Conservation (phyloP, 106 monocot genomes). For the Apostasia shenzhenica region DNA sequence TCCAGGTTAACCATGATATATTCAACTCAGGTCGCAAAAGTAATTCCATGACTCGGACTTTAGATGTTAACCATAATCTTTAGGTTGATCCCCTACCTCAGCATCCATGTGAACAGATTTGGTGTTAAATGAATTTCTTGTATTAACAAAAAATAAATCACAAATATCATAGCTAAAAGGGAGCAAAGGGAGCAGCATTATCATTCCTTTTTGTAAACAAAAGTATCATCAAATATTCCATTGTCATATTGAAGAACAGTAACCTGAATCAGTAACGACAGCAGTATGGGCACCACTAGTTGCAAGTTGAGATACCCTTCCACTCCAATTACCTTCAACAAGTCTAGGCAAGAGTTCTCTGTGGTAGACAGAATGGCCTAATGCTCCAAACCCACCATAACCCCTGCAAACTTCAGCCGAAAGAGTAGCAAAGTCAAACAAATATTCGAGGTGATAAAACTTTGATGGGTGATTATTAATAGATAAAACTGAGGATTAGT, state of each 20-base stretch:
- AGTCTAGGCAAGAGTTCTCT: slow-evolving; percentile 76
- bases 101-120: too few relatives aligned
- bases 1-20: too few relatives aligned
- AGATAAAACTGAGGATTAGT: too few relatives aligned
- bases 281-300: slow-evolving; percentile 96
- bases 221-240: not conserved
- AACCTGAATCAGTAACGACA: slow-evolving; percentile 78
- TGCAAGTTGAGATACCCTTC: slow-evolving; percentile 68
- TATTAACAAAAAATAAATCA: too few relatives aligned
- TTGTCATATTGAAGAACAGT: slow-evolving; percentile 1
- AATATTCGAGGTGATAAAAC: slow-evolving; percentile 3
- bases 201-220: not conserved
- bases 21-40: too few relatives aligned
- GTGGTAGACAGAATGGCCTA: slow-evolving; percentile 87
- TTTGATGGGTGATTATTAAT: not conserved
- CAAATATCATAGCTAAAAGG: too few relatives aligned
- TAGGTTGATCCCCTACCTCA: too few relatives aligned
- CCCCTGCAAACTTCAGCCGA: slow-evolving; percentile 85
- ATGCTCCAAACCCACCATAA: slow-evolving; percentile 96
- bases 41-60: too few relatives aligned
- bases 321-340: slow-evolving; percentile 69
- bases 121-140: too few relatives aligned
- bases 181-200: not conserved
- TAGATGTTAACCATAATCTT: too few relatives aligned
- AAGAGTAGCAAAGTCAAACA: slow-evolving; percentile 26